Evolutionary conservation across 2,329 filamentous ascomycete genomes (phyloP), one percentile per base, ranked within the genome.

Genomic region (Sporothrix variecibatus): DNA sequence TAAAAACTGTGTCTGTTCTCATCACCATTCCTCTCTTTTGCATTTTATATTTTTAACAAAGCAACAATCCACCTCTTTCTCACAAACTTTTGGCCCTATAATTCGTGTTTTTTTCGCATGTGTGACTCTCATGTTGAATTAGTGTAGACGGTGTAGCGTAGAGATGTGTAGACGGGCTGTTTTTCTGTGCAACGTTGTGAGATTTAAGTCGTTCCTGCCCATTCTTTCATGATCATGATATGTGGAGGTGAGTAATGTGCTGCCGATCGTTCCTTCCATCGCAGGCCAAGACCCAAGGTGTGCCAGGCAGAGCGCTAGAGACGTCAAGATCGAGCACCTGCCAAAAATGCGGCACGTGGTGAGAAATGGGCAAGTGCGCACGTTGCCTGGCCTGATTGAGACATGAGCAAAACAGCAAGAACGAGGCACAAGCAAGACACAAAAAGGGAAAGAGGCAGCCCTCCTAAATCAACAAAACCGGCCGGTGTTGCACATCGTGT

Each of bases 61-160:
- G 31, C 67, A 70, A 70, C 49, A 70, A 70, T 40, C 56, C 20
- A 51, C 23, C 31, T 70, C 67, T 56, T 51, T 70, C 67, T 67
- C 28, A 67, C 62, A 28, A 28, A 3, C 11, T 46, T 26, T 43
- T 23, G 3, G 23, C 17, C 26, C 53, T 31, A 9, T 28, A 6
- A 5, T 15, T 31, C 8, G 34, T 34, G 20, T 3, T 11, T 23
- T 38, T 23, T 23, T 23, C 11, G 15, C 26, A 28, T 56, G 26
- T 9, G 56, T 58, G 53, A 49, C 15, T 20, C 4, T 49, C 15
- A 15, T 20, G 43, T 49, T 20, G 8, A 43, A 12, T 11, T 23
- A 6, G 40, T 43, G 9, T 43, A 43, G 12, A 7, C 40, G 12
- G 12, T 43, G 40, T 43, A 12, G 40, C 8, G 40, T 34, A 34